Percentiles rank a stretch among this genome's conserved stretches.
Evolutionary conservation across 495 filamentous ascomycete genomes (phyloP).

Genomic region (Penicillium samsonianum): DNA sequence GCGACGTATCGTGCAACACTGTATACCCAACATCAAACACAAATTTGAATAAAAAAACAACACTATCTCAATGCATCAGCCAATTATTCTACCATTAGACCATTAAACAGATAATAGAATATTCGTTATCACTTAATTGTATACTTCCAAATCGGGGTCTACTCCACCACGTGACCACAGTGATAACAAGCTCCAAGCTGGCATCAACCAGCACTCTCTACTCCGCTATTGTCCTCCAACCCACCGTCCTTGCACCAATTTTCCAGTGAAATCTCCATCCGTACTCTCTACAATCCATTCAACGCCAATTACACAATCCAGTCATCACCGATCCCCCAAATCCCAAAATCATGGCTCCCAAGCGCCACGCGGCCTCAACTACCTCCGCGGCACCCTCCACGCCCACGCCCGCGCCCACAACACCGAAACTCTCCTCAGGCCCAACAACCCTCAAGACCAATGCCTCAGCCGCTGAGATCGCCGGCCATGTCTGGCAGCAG

Average conservation of each 20-base stretch:
- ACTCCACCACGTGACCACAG: conserved; percentile 27
- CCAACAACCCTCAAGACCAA: conserved; percentile 42
- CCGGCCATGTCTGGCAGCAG: conserved; percentile 63
- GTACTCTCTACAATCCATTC: background rate
- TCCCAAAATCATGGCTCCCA: conserved; percentile 48
- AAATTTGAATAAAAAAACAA: background rate
- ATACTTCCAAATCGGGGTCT: conserved; percentile 11
- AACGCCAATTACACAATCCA: conserved; percentile 2
- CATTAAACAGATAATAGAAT: background rate
- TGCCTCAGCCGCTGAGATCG: conserved; percentile 54
- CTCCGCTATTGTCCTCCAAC: conserved; percentile 26
- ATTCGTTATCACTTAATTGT: background rate
- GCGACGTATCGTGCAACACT: background rate
- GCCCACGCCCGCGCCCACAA: conserved; percentile 22
- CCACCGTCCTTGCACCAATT: conserved; percentile 8
- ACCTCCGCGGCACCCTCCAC: conserved; percentile 36
- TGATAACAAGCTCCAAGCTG: conserved; percentile 39
- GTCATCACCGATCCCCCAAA: conserved; percentile 11
- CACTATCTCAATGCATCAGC: background rate
- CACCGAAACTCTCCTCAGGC: conserved; percentile 47
- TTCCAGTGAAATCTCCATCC: background rate
- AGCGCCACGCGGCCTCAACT: conserved; percentile 48
- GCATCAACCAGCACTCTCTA: conserved; percentile 29
- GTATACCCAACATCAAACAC: background rate
- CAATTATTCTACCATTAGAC: background rate